These are phyloP conservation scores for Jamesozyma rosinii DNA, from an alignment of 805 yeast species.

Conservation along the genomic window DNA sequence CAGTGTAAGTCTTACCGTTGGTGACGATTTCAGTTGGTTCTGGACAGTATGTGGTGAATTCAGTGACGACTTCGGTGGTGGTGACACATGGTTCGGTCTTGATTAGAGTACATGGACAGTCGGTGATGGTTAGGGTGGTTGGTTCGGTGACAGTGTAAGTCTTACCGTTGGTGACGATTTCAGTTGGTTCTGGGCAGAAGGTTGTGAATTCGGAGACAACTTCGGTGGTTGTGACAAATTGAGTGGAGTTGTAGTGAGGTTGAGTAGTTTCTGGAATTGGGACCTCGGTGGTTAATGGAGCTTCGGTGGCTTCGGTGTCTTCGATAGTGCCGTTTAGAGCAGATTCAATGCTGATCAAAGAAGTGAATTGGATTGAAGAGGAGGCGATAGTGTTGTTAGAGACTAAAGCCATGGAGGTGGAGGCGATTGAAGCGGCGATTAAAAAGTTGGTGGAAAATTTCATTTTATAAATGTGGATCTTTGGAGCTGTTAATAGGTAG, in stretches of 20 bases:
- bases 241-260: conserved; percentile 1
- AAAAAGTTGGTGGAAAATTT: conserved; percentile 4
- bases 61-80: conserved; percentile 45
- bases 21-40: conserved; percentile 54
- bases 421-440: conserved; percentile 5
- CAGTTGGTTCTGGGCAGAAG: conserved; percentile 74
- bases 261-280: not conserved
- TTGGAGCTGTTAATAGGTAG: not conserved
- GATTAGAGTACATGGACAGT: conserved; percentile 1
- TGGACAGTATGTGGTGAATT: conserved; percentile 78
- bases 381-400: conserved; percentile 2
- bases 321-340: conserved; percentile 9
- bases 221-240: conserved; percentile 15
- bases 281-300: not conserved
- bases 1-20: conserved; percentile 63
- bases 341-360: not conserved
- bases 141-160: conserved; percentile 71
- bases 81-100: conserved; percentile 6
- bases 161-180: conserved; percentile 51
- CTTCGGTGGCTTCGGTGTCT: not conserved
- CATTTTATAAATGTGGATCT: conserved; percentile 1
- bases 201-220: conserved; percentile 69
- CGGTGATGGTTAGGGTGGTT: conserved; percentile 67
- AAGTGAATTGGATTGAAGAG: not conserved
- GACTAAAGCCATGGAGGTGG: conserved; percentile 5